These are phyloP conservation scores for Sclerotinia minor DNA, from an alignment of 2,329 filamentous ascomycete genomes.

Conservation along the genomic window DNA sequence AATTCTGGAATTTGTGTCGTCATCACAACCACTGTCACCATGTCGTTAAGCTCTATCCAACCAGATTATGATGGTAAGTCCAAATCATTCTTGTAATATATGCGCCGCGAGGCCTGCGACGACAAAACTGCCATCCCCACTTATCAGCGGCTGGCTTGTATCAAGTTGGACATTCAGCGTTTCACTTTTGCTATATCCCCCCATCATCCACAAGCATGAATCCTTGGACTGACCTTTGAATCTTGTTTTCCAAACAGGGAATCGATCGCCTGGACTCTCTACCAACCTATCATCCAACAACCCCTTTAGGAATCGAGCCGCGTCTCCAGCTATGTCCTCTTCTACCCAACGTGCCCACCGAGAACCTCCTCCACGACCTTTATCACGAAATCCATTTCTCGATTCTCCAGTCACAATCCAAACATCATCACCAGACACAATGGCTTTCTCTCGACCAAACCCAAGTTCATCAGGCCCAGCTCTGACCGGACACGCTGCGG, in stretches of 20 bases:
- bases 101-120: conserved; percentile 32
- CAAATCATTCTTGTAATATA: conserved; percentile 30
- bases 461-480: conserved; percentile 44
- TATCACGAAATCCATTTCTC: conserved; percentile 76
- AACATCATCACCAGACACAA: conserved; percentile 47
- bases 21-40: conserved; percentile 31
- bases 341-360: conserved; percentile 56
- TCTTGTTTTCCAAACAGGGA: conserved; percentile 38
- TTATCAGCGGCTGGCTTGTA: conserved; percentile 35
- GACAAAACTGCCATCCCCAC: conserved; percentile 35
- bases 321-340: conserved; percentile 53
- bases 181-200: conserved; percentile 33
- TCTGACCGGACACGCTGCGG: conserved; percentile 57
- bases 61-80: conserved; percentile 38
- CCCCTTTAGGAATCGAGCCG: conserved; percentile 72
- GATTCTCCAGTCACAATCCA: conserved; percentile 48
- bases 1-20: conserved; percentile 6
- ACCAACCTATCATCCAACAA: conserved; percentile 74
- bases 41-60: conserved; percentile 38
- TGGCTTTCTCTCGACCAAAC: conserved; percentile 49
- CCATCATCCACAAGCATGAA: conserved; percentile 38
- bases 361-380: conserved; percentile 57
- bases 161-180: conserved; percentile 39
- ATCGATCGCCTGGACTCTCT: conserved; percentile 52
- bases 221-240: conserved; percentile 35